Evolutionary conservation across 495 filamentous ascomycete species (phyloP).

Genomic region (Pyronema omphalodes): DNA sequence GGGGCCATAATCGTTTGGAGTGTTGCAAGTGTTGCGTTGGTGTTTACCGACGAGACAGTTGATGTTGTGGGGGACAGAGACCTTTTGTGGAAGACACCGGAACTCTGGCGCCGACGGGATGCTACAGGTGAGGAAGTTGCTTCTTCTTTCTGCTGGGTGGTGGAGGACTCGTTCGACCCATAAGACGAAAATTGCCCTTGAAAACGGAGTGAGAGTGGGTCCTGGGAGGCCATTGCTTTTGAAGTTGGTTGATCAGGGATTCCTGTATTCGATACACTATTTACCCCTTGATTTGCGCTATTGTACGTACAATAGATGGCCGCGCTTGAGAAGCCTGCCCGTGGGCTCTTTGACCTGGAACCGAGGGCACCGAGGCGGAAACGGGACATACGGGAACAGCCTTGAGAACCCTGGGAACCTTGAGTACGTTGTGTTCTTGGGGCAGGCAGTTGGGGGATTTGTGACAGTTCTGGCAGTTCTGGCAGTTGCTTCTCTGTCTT

Average conservation of each 20-base stretch:
- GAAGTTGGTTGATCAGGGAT: slow-evolving; percentile 18
- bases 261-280: slow-evolving; percentile 6
- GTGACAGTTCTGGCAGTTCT: slow-evolving; percentile 10
- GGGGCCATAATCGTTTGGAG: slow-evolving; percentile 1
- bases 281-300: slow-evolving; percentile 1
- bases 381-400: slow-evolving; percentile 6
- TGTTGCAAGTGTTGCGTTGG: slow-evolving; percentile 12
- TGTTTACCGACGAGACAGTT: slow-evolving; percentile 6
- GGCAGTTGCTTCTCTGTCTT: slow-evolving; percentile 5
- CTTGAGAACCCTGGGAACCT: not conserved
- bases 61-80: slow-evolving; percentile 19
- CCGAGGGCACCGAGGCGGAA: slow-evolving; percentile 22
- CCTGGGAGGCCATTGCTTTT: slow-evolving; percentile 1
- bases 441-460: not conserved
- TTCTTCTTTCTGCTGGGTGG: slow-evolving; percentile 1
- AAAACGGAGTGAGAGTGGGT: slow-evolving; percentile 10
- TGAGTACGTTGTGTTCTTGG: slow-evolving; percentile 4
- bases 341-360: slow-evolving; percentile 19
- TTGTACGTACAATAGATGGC: slow-evolving; percentile 9
- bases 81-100: slow-evolving; percentile 20
- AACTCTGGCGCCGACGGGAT: slow-evolving; percentile 2
- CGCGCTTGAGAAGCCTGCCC: slow-evolving; percentile 10
- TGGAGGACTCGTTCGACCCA: slow-evolving; percentile 18
- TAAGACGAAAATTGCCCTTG: slow-evolving; percentile 19
- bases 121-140: slow-evolving; percentile 10